Base-by-base conservation (phyloP, 768 basidiomycete species). In the Auricularia sp. region DNA sequence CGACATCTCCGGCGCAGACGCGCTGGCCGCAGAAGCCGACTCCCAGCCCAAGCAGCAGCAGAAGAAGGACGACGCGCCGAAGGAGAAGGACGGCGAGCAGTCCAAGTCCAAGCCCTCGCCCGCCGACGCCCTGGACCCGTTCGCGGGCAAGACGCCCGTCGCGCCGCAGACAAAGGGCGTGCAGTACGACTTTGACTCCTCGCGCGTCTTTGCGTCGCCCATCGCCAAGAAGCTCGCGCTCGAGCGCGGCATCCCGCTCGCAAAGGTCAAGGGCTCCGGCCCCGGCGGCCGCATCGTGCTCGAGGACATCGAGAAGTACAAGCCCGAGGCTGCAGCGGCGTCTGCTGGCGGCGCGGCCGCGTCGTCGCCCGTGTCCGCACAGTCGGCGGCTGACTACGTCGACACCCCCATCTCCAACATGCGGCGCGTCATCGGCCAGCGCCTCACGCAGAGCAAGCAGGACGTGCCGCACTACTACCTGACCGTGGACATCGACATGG, bases 381-480 rank as follows among this genome's bases (percentile, higher is more conserved):
- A 75, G 11, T 71, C 77, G 21, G 69, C 67, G 13, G 72, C 76
- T 39, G 90, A 94, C 69, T 98, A 95, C 76, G 81, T 84, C 69
- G 97, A 99, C 74, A 88, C 86, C 39, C 97, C 97, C 14, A 80
- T 94, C 62, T 86, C 91, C 56, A 97, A 87, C 77, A 99, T 99
- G 90, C 90, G 97, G 66, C 91, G 92, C 70, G 87, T 86, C 51
- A 99, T 99, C 73, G 97, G 92, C 64, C 70, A 85, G 47, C 90
- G 97, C 69, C 85, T 99, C 68, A 85, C 87, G 0, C 91, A 98
- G 78, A 92, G 92, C 66, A 98, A 97, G 78, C 89, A 92, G 76
- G 88, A 93, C 70, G 72, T 94, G n/a, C 97, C 97, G 3, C 96
- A 98, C 75, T 99, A 96, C 79, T 98, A 98, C 77, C 77, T 98